Evolutionary conservation across 129 eudicot genomes (phyloP), one percentile per base, ranked within the genome.

Genomic region (Chrysanthemum lavandulifolium): DNA sequence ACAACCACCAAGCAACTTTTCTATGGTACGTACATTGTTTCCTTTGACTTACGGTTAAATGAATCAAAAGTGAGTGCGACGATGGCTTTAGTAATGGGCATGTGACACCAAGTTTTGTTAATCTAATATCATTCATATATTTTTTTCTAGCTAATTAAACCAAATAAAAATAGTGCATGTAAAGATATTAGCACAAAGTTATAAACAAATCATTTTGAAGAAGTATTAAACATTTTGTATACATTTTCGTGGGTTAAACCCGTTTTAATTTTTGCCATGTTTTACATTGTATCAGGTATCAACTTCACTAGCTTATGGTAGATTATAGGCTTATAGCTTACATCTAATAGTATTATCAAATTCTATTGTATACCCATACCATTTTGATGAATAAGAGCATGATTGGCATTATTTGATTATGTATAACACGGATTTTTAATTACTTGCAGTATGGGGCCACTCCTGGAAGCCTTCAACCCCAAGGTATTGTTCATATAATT

Each of bases 401-500:
- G 47, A 0, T 6, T 5, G 6, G 40, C 40, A 33, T 33, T 33
- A 33, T 33, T 52, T 52, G 16, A 13, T 52, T 27, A 27, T 27
- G 29, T 27, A 3, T 27, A 27, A 27, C 29, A 63, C 53, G 48
- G 57, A 21, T 47, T 60, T 8, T 7, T 33, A 23, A 69, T 15
- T 25, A 45, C 25, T 15, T 80, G 60, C 77, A 85, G 89, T 31
- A 75, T 52, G 89, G 86, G n/a, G 68, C 77, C 11, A 79, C 82
- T 68, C 86, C 75, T 21, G 78, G 84, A 18, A 85, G 86, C 72
- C 89, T 85, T 54, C 77, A 73, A 51, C 89, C 89, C 25, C 68
- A 79, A 76, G 89, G 89, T 85, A 65, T 27, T 52, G 31, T 6
- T 69, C 18, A 40, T n/a, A 40, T n/a, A 40, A 40, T 6, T 7